Base-by-base conservation (phyloP, 768 basidiomycete genomes). In the Amanita fuliginea region DNA sequence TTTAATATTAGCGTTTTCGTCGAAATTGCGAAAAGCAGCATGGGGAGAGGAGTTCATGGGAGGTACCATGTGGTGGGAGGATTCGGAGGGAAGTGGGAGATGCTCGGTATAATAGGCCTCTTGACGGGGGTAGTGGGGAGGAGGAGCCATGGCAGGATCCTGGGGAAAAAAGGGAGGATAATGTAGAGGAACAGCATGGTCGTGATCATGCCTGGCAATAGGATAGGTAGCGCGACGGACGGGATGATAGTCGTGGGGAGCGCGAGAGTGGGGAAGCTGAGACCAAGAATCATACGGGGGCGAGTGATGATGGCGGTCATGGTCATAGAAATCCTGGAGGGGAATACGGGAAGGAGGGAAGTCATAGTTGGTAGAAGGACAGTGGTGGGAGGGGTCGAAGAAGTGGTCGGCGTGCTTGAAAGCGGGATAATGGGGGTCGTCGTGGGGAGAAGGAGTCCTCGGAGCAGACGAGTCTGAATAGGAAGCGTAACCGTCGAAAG, bases 221-320 rank as follows among this genome's bases (percentile, higher is more conserved):
- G 86, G 86, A 64, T 78, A 87, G 0, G 86, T 88, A 1, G 81
- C 80, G 52, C 86, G 74, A 43, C 86, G 82, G 47, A 66, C 63
- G 54, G 71, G 65, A 42, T 71, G 60, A 57, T 75, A 71, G 53
- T 81, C 78, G 36, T 69, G 62, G 24, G 61, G 61, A 24, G n/a
- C 22, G 11, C 65, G 62, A 33, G 54, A 51, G 11, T 65, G 60
- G 5, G 26, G 43, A 2, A 64, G 68, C 2, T 61, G 64, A 32
- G 62, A 61, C 49, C 49, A 50, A n/a, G 49, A 35, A 8, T 50
- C 49, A 36, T 42, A 50, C 14, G 40, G 30, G 11, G 22, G 22
- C 5, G 30, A 42, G 16, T 42, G 47, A 2, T 37, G 36, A 6
- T 41, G 42, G 11, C 68, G 71, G 5, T 66, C 65, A 37, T 72